Evolutionary conservation across 192 early-diverging fungal genomes (phyloP), one percentile per base, ranked within the genome.

Genomic region (Coemansia sp.): DNA sequence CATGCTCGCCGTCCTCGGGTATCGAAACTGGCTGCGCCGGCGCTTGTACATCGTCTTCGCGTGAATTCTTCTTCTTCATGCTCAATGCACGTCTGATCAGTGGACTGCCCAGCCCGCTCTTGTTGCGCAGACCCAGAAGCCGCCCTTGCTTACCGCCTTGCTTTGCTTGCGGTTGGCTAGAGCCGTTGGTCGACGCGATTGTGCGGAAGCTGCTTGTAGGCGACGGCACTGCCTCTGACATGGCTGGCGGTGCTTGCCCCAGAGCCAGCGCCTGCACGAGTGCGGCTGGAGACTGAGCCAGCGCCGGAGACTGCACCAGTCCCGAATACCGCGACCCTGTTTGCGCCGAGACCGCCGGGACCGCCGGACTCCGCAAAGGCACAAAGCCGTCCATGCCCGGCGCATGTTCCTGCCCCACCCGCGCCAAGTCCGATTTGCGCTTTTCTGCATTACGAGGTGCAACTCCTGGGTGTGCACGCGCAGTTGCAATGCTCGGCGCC

Each of bases 81-180:
- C 74, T 77, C 61, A 71, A 36, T 58, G 75, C 75, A 15, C 67
- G 70, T 9, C 67, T 59, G 25, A 72, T 78, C 51, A 72, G 60
- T 37, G 70, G 75, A 18, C 61, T 77, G 31, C 65, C 75, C 36
- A 63, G 25, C 21, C 40, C 61, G 46, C 63, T 57, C 44, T 66
- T 67, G 58, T 52, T 62, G 1, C 74, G 64, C 47, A 71, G 54
- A 14, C 68, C 68, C n/a, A 50, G 51, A 52, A 71, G 28, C 14
- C 38, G 52, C 28, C 21, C 21, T 21, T 55, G 58, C 53, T 50
- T 60, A 36, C 34, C 48, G 15, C 58, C 40, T 42, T 18, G 37
- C 34, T 34, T 61, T 11, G 38, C 6, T 37, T 52, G 40, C 56
- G 38, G 36, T 17, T 44, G 56, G 49, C 28, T 31, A n/a, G 20